These are phyloP conservation scores for Orychophragmus violaceus DNA, from an alignment of 345 rosid species.

Conservation along the genomic window DNA sequence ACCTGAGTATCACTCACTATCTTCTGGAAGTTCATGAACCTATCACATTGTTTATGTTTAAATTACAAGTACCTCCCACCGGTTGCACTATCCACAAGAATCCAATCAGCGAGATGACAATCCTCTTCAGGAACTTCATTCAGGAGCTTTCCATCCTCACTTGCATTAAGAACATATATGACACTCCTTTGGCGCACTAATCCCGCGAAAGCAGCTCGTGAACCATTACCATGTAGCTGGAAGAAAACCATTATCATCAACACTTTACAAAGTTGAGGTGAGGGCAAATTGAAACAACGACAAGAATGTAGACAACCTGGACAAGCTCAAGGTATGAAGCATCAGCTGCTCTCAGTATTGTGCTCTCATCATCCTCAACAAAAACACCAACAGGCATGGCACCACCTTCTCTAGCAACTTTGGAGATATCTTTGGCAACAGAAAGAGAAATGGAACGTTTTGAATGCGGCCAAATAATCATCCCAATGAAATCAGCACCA, in stretches of 20 bases:
- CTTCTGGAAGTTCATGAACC: not conserved
- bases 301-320: conserved; percentile 44
- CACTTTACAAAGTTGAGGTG: not conserved
- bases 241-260: conserved; percentile 1
- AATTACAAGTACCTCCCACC: conserved; percentile 97
- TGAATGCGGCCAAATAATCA: conserved; percentile 86
- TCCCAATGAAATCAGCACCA: conserved; percentile 76
- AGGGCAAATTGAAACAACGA: not conserved
- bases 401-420: conserved; percentile 65
- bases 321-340: conserved; percentile 63
- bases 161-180: conserved; percentile 74
- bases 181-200: conserved; percentile 43
- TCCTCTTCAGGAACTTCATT: conserved; percentile 65
- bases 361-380: conserved; percentile 68
- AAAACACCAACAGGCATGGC: conserved; percentile 82
- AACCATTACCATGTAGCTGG: conserved; percentile 81
- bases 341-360: conserved; percentile 61
- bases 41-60: no score
- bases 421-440: conserved; percentile 73
- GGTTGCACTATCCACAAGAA: conserved; percentile 77
- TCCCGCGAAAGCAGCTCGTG: conserved; percentile 50
- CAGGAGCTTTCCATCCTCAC: conserved; percentile 55
- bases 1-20: not conserved
- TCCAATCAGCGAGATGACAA: conserved; percentile 62
- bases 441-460: conserved; percentile 73